Evolutionary conservation across 441 rosid genomes (phyloP), one percentile per base, ranked within the genome.

Genomic region (Erodium trifolium): DNA sequence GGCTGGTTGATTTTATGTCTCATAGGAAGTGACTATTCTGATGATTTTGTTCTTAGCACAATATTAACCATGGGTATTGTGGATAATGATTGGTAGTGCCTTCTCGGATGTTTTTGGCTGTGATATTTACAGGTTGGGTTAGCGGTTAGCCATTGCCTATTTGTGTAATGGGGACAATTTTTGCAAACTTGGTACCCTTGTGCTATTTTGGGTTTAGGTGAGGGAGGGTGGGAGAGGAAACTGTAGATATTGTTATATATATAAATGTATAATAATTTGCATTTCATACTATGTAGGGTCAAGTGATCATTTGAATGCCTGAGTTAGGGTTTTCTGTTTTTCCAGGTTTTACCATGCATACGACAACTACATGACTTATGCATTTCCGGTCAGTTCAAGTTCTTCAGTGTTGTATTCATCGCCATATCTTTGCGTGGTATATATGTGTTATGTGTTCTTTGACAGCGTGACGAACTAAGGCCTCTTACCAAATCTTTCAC

Each of bases 301-400:
- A 31, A 31, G 34, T 31, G 34, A 31, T 31, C 34, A 31, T 31
- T 31, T 31, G 34, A 37, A 37, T 37, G 41, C 6, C 41, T 37
- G 6, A 37, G 41, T 37, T 8, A 37, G 41, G 41, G 6, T 37
- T 66, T 73, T 47, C 43, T 47, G 59, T 45, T 45, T 59, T 74
- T 76, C 55, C 88, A 90, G 98, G 98, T 90, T 90, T 72, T 90
- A 93, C 71, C 98, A 93, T 72, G 98, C 96, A 5, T 88, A 93
- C 75, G 93, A 88, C 71, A 93, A 90, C 85, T 93, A 93, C 83
- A 78, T 93, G 87, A 73, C 82, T 51, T 78, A 90, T n/a, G 98
- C 97, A 37, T 93, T 93, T 76, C 98, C 98, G 75, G 98, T 93
- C 45, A 71, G 84, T 78, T 81, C 31, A 66, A 68, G 17, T 69